Evolutionary conservation across 352 stramenopile genomes (phyloP).

Genomic region (Pythium chondricola): DNA sequence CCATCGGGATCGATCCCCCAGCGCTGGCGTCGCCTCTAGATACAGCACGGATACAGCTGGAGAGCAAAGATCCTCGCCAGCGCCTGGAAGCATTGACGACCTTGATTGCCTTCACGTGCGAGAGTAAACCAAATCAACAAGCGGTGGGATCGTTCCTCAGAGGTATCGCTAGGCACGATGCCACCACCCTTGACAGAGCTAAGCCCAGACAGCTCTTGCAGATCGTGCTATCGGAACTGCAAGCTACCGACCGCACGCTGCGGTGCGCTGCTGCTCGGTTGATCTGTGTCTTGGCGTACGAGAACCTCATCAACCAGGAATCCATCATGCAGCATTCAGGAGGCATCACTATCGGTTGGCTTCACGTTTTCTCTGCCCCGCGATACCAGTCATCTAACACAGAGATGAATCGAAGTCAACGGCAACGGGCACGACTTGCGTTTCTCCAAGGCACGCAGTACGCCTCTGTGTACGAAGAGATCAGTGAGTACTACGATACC

Average conservation of each 20-base stretch:
- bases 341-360: constrained; percentile 45
- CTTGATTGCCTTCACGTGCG: constrained; percentile 25
- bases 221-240: constrained; percentile 28
- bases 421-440: constrained; percentile 9
- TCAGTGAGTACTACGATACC: constrained; percentile 43
- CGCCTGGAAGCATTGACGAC: constrained; percentile 30
- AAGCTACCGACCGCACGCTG: constrained; percentile 31
- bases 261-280: constrained; percentile 37
- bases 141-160: constrained; percentile 36
- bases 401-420: neutral
- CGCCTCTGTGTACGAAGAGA: constrained; percentile 26
- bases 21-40: neutral
- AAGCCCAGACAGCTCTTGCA: constrained; percentile 8
- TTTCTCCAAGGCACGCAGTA: constrained; percentile 36
- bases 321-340: constrained; percentile 18
- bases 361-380: constrained; percentile 44
- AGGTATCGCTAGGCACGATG: constrained; percentile 6
- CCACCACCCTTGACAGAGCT: neutral
- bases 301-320: constrained; percentile 38
- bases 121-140: constrained; percentile 36
- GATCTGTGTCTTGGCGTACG: constrained; percentile 43
- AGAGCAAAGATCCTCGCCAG: constrained; percentile 19
- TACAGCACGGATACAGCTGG: constrained; percentile 8
- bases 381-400: constrained; percentile 6
- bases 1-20: neutral